Evolutionary conservation across 176 grass and related monocot species (phyloP).

Genomic region (maize (Zea mays)): Zm-B73-REFERENCE-NAM-5.0 NC_050101.1:66686501-66687000

Average conservation of each 20-base stretch:
- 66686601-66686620: slow-evolving; percentile 54
- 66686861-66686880: slow-evolving; percentile 41
- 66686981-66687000: not conserved
- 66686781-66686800: slow-evolving; percentile 16
- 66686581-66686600: not conserved
- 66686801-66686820: slow-evolving; percentile 48
- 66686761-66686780: not conserved
- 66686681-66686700: slow-evolving; percentile 49
- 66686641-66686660: slow-evolving; percentile 52
- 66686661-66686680: slow-evolving; percentile 51
- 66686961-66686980: not conserved
- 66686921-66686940: no score
- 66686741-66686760: not conserved
- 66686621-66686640: slow-evolving; percentile 53
- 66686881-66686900: slow-evolving; percentile 6
- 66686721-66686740: not conserved
- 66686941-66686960: no score
- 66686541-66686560: not conserved
- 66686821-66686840: slow-evolving; percentile 57
- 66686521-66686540: slow-evolving; percentile 38
- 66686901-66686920: not conserved
- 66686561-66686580: not conserved
- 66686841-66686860: slow-evolving; percentile 49
- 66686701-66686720: slow-evolving; percentile 52
- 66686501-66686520: slow-evolving; percentile 49